These are phyloP conservation scores for Apiospora rasikravindrae DNA, from an alignment of 2,329 filamentous ascomycete species.

Conservation along the genomic window DNA sequence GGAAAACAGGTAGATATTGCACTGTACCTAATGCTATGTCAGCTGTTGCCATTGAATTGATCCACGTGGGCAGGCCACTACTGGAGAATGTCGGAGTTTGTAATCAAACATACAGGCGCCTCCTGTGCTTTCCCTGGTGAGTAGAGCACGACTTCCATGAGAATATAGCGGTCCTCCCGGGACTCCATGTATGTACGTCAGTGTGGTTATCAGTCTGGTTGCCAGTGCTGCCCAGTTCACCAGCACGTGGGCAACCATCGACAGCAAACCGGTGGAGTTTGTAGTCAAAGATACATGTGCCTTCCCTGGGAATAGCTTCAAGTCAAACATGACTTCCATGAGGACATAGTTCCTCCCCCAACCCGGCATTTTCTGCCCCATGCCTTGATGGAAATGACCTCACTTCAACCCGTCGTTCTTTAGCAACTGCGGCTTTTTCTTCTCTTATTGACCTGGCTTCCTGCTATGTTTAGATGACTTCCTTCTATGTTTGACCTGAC, in stretches of 20 bases:
- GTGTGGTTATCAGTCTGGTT: neutral
- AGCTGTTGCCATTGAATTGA: neutral
- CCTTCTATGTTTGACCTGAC: too few relatives aligned
- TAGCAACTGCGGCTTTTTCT: neutral
- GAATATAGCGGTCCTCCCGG: neutral
- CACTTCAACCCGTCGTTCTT: neutral
- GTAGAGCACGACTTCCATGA: neutral
- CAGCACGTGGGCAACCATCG: neutral
- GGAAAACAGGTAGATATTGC: neutral
- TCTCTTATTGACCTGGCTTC: neutral
- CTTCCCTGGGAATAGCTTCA: neutral
- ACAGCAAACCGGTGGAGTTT: neutral
- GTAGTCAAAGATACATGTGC: neutral
- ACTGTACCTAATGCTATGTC: neutral
- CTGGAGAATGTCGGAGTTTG: neutral
- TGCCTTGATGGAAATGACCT: neutral
- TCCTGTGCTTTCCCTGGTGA: neutral
- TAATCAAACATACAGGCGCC: neutral
- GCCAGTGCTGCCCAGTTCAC: neutral
- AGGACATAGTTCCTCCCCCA: neutral
- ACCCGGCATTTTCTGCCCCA: neutral
- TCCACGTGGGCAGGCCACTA: neutral
- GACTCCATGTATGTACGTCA: neutral
- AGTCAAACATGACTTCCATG: neutral
- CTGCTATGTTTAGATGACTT: neutral